phyloP scores from a whole-genome alignment of 768 basidiomycete genomes.

The Mycena vulgaris region DNA sequence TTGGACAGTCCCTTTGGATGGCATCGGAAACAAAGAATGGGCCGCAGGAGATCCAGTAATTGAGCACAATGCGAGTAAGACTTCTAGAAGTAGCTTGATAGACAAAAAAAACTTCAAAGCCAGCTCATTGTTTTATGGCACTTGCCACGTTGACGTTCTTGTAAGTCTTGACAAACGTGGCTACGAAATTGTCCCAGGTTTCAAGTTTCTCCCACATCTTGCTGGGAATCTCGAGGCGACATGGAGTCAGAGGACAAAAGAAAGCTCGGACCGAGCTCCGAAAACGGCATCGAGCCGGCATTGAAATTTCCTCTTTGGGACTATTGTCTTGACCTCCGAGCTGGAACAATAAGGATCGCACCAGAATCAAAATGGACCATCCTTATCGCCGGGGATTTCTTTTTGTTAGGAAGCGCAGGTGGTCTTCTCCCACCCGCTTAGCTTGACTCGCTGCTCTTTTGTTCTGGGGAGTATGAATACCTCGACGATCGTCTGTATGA shows the following conservation, averaged over 20 bases:
- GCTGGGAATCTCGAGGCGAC: too few relatives aligned
- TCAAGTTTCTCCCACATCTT: background rate
- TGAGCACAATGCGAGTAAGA: too few relatives aligned
- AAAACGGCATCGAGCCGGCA: background rate
- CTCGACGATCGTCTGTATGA: background rate
- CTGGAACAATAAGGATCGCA: slow-evolving; percentile 12
- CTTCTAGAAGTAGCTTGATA: too few relatives aligned
- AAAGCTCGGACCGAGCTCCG: background rate
- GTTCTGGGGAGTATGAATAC: slow-evolving; percentile 28
- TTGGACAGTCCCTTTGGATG: too few relatives aligned
- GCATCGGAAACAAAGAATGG: too few relatives aligned
- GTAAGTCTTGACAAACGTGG: too few relatives aligned
- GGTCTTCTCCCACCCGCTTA: background rate
- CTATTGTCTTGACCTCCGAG: slow-evolving; percentile 17
- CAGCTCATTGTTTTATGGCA: background rate
- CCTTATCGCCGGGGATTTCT: slow-evolving; percentile 1
- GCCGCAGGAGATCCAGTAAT: too few relatives aligned
- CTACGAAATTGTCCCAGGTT: background rate
- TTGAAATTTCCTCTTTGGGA: slow-evolving; percentile 12
- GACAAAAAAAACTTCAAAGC: background rate
- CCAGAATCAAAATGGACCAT: background rate
- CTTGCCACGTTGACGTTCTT: background rate
- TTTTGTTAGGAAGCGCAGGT: slow-evolving; percentile 24
- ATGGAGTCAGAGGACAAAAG: background rate
- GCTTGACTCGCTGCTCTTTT: slow-evolving; percentile 19